Conservation (phyloP, 768 basidiomycete genomes). For the Leccinum boreale region DNA sequence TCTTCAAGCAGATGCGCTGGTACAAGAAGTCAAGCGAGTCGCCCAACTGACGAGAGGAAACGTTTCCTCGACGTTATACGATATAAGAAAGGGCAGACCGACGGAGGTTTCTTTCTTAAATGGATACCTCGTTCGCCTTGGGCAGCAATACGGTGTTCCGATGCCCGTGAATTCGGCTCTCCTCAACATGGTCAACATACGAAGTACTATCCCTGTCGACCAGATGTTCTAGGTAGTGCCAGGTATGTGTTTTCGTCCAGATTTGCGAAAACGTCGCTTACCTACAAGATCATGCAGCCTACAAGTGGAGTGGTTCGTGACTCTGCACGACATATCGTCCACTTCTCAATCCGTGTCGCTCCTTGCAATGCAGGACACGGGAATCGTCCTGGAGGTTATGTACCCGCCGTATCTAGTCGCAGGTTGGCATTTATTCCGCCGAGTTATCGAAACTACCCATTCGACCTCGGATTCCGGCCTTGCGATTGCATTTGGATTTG, state of each 20-base stretch:
- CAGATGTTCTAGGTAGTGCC: constrained; percentile 26
- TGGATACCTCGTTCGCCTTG: constrained; percentile 73
- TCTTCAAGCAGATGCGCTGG: constrained; percentile 45
- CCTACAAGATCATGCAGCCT: not conserved
- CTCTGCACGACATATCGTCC: not conserved
- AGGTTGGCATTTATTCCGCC: not conserved
- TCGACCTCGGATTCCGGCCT: not conserved
- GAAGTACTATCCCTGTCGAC: constrained; percentile 53
- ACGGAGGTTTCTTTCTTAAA: constrained; percentile 86
- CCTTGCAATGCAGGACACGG: not conserved
- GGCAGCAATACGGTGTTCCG: constrained; percentile 48
- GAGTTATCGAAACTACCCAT: not conserved
- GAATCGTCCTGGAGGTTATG: not conserved
- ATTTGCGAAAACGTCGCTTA: constrained; percentile 2
- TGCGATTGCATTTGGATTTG: not conserved
- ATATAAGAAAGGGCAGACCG: constrained; percentile 53
- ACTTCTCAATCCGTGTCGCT: not conserved
- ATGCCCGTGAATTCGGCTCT: constrained; percentile 60
- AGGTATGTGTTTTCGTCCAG: constrained; percentile 10
- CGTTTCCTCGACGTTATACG: constrained; percentile 77
- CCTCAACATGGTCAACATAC: constrained; percentile 57
- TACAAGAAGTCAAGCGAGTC: constrained; percentile 56
- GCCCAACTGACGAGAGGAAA: constrained; percentile 58
- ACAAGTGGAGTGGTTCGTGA: not conserved
- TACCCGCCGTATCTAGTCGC: not conserved